Conservation (phyloP, 768 basidiomycete species). For the Suillus hirtellus region DNA sequence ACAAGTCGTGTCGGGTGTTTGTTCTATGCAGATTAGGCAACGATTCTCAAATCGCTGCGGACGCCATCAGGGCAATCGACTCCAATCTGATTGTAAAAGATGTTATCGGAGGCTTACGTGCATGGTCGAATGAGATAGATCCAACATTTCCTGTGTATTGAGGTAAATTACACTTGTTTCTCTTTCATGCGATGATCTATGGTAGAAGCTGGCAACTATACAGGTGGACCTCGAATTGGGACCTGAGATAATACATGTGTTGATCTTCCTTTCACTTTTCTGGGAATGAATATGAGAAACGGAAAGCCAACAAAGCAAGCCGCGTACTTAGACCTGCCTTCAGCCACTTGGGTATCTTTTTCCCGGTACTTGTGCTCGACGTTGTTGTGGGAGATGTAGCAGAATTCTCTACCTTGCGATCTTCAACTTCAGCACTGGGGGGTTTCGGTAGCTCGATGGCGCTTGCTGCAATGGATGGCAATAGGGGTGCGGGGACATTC, state of each 20-base stretch:
- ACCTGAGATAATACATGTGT: slow-evolving; percentile 11
- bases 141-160: slow-evolving; percentile 79
- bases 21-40: slow-evolving; percentile 89
- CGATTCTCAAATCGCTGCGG: slow-evolving; percentile 87
- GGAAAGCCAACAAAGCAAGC: not conserved
- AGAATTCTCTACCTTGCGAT: slow-evolving; percentile 12
- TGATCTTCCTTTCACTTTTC: slow-evolving; percentile 37
- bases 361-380: slow-evolving; percentile 32
- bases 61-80: slow-evolving; percentile 33
- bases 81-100: slow-evolving; percentile 50
- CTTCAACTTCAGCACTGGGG: slow-evolving; percentile 35
- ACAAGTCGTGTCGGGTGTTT: slow-evolving; percentile 36
- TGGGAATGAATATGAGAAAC: slow-evolving; percentile 10
- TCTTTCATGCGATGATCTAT: slow-evolving; percentile 4
- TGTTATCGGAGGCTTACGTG: slow-evolving; percentile 77
- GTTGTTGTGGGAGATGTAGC: slow-evolving; percentile 14
- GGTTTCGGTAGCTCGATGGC: slow-evolving; percentile 71
- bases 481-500: slow-evolving; percentile 63
- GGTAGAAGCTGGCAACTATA: slow-evolving; percentile 3
- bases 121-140: slow-evolving; percentile 80
- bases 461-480: slow-evolving; percentile 51
- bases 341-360: slow-evolving; percentile 80
- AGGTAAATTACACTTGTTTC: slow-evolving; percentile 16
- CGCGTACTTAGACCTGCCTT: slow-evolving; percentile 63
- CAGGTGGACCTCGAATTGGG: slow-evolving; percentile 1